Conservation (phyloP, 1,284 basidiomycete genomes). For the Sanghuangporus baumii region DNA sequence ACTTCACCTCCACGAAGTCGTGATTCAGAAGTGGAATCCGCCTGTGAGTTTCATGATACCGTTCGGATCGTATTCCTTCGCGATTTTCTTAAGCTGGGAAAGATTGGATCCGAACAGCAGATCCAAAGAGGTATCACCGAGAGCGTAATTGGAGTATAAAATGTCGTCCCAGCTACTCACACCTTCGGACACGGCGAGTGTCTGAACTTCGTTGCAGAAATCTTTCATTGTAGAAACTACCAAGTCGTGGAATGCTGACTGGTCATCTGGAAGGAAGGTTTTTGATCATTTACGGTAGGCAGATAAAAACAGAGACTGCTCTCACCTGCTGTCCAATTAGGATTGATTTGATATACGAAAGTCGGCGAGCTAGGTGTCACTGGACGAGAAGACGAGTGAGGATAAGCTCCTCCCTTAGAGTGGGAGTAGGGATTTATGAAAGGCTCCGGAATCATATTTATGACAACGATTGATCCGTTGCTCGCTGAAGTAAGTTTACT, state of each 20-base stretch:
- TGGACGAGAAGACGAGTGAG: slow-evolving; percentile 8
- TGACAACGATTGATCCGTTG: slow-evolving; percentile 7
- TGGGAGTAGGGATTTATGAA: neutral
- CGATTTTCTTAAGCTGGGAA: neutral
- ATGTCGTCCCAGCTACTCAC: slow-evolving; percentile 7
- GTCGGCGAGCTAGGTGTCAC: slow-evolving; percentile 1
- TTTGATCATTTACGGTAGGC: neutral
- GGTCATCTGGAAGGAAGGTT: neutral
- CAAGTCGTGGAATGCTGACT: neutral
- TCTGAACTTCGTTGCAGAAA: slow-evolving; percentile 1
- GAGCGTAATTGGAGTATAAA: slow-evolving; percentile 21
- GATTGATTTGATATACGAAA: neutral
- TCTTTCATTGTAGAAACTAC: neutral
- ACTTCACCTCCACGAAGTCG: too few relatives aligned
- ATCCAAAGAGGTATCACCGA: slow-evolving; percentile 12
- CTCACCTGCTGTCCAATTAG: neutral
- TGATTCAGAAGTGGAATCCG: neutral
- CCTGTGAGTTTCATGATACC: neutral
- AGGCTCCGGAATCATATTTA: slow-evolving; percentile 4
- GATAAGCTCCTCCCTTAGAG: slow-evolving; percentile 9
- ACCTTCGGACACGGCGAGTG: slow-evolving; percentile 3
- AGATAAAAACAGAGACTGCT: neutral
- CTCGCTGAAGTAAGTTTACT: neutral
- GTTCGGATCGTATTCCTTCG: neutral
- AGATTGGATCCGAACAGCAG: neutral